These are phyloP conservation scores for Gossypium mustelinum DNA, from an alignment of 345 rosid species.

Conservation along the genomic window DNA sequence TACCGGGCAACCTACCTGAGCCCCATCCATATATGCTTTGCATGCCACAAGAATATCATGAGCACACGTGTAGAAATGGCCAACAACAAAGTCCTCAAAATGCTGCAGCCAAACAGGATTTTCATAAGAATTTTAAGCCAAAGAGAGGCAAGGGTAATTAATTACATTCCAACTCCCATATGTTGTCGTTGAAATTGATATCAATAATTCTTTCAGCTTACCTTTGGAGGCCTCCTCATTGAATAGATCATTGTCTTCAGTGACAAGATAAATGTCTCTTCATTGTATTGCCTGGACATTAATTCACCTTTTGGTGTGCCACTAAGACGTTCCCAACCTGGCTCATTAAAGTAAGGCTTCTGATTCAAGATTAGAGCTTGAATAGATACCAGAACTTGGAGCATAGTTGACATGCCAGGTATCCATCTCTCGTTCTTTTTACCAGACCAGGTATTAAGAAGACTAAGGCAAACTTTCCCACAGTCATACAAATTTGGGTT, in stretches of 20 bases:
- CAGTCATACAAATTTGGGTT: constrained; percentile 71
- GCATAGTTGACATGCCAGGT: constrained; percentile 66
- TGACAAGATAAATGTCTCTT: constrained; percentile 53
- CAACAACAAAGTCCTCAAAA: constrained; percentile 66
- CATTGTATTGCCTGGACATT: constrained; percentile 52
- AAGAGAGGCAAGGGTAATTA: not conserved
- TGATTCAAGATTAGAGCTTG: constrained; percentile 86
- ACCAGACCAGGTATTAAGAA: constrained; percentile 88
- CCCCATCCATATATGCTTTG: constrained; percentile 67
- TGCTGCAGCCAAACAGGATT: constrained; percentile 45
- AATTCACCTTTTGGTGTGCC: constrained; percentile 51
- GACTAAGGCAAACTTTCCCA: constrained; percentile 93
- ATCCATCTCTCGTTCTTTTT: constrained; percentile 73
- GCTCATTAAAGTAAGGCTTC: constrained; percentile 88
- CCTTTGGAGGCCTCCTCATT: constrained; percentile 82
- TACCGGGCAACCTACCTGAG: constrained; percentile 53
- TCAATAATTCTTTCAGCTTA: constrained; percentile 17
- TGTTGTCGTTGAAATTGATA: too few species aligned
- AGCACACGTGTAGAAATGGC: constrained; percentile 65
- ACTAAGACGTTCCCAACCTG: constrained; percentile 48
- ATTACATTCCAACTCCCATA: not conserved
- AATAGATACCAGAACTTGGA: constrained; percentile 91
- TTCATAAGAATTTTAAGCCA: not conserved
- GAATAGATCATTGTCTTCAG: constrained; percentile 66
- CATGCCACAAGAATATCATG: constrained; percentile 66